These are phyloP conservation scores for Actinomortierella wolfii DNA, from an alignment of 371 early-diverging fungal species.

Conservation along the genomic window DNA sequence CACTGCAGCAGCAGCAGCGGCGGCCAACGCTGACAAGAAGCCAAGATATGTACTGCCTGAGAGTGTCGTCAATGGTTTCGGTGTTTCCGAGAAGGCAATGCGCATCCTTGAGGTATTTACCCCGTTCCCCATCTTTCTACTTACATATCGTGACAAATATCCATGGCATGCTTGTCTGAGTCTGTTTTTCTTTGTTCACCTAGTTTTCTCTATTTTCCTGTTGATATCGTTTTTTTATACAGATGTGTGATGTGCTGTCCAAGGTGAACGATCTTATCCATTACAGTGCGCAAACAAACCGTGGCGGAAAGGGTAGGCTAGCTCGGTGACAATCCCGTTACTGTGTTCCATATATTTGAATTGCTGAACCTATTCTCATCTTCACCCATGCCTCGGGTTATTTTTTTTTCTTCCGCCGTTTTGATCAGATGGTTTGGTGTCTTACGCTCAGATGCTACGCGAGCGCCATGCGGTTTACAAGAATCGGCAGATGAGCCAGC, in stretches of 20 bases:
- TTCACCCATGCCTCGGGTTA: background rate
- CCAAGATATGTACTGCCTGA: slow-evolving; percentile 14
- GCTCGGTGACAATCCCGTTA: too few species aligned
- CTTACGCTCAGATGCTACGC: slow-evolving; percentile 12
- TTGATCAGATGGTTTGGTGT: slow-evolving; percentile 8
- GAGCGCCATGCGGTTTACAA: slow-evolving; percentile 1
- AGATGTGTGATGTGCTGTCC: slow-evolving; percentile 25
- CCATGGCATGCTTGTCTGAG: background rate
- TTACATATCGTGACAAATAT: background rate
- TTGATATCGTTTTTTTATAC: background rate
- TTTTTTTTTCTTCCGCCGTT: too few species aligned
- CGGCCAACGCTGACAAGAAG: slow-evolving; percentile 8
- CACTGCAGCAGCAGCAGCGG: background rate
- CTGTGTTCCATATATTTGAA: too few species aligned
- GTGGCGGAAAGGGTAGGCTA: slow-evolving; percentile 22
- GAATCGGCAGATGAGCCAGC: slow-evolving; percentile 4
- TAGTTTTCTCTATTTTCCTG: background rate
- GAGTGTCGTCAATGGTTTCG: slow-evolving; percentile 31
- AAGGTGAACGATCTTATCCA: slow-evolving; percentile 31
- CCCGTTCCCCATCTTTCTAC: background rate
- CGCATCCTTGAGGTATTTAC: slow-evolving; percentile 25
- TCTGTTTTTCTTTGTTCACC: background rate
- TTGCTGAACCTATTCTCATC: too few species aligned
- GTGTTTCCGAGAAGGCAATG: slow-evolving; percentile 19
- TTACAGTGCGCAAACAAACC: slow-evolving; percentile 9